Evolutionary conservation across 805 yeast genomes (phyloP).

Genomic region (Ogataea nonfermentans): DNA sequence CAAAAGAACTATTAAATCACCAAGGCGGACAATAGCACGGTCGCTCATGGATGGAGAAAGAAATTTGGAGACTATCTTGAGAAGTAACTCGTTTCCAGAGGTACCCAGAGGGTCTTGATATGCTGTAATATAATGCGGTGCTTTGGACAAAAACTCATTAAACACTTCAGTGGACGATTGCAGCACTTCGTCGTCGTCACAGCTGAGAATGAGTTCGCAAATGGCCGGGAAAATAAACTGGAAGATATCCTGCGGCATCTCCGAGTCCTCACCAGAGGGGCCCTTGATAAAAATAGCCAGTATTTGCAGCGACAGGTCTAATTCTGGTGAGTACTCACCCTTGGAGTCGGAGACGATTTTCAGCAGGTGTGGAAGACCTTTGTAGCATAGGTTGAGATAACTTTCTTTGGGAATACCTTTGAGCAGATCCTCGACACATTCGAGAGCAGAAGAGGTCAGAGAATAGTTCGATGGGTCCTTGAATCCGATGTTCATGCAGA

Average conservation of each 20-base stretch:
- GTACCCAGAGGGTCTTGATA: slow-evolving; percentile 35
- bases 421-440: slow-evolving; percentile 63
- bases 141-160: slow-evolving; percentile 51
- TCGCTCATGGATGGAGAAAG: slow-evolving; percentile 72
- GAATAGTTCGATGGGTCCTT: slow-evolving; percentile 77
- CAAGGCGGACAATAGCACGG: slow-evolving; percentile 78
- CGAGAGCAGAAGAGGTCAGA: slow-evolving; percentile 62
- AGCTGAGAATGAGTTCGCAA: slow-evolving; percentile 38
- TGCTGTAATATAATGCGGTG: slow-evolving; percentile 34
- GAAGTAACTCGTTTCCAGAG: slow-evolving; percentile 53
- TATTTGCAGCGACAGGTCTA: slow-evolving; percentile 57
- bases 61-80: slow-evolving; percentile 64
- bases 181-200: slow-evolving; percentile 73
- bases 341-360: slow-evolving; percentile 36
- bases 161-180: slow-evolving; percentile 78
- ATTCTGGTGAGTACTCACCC: slow-evolving; percentile 57
- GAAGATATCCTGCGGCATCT: slow-evolving; percentile 36
- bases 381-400: slow-evolving; percentile 48
- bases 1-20: slow-evolving; percentile 40
- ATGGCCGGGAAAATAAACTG: slow-evolving; percentile 43
- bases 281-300: slow-evolving; percentile 50
- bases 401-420: slow-evolving; percentile 41
- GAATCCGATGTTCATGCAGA: slow-evolving; percentile 63
- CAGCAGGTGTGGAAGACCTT: slow-evolving; percentile 51
- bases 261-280: slow-evolving; percentile 29